A percentile compares a stretch with the other conserved stretches of the same genome.
Evolutionary conservation across 2,329 filamentous ascomycete genomes (phyloP).

Genomic region (Alternaria burnsii): DNA sequence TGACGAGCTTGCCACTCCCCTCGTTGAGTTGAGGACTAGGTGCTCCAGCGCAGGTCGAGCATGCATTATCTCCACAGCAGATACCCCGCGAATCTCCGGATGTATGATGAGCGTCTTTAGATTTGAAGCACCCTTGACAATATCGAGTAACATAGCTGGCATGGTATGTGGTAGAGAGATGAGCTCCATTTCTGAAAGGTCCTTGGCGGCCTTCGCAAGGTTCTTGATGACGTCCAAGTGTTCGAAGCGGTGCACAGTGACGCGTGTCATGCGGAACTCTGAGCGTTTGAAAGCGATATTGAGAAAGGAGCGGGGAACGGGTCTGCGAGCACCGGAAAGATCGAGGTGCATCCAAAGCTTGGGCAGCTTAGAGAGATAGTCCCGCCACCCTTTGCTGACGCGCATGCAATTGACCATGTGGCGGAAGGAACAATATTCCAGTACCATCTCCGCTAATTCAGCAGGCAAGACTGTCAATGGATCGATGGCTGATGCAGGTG

Average conservation of each 20-base stretch:
- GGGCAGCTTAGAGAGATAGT: conserved; percentile 58
- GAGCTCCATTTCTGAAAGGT: conserved; percentile 45
- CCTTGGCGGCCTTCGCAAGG: conserved; percentile 49
- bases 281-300: conserved; percentile 54
- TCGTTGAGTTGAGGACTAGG: conserved; percentile 29
- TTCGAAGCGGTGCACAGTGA: conserved; percentile 47
- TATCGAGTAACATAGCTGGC: conserved; percentile 41
- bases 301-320: conserved; percentile 55
- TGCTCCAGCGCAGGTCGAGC: conserved; percentile 34
- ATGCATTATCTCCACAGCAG: conserved; percentile 40
- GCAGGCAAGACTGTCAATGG: conserved; percentile 63
- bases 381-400: conserved; percentile 65
- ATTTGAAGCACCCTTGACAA: conserved; percentile 33
- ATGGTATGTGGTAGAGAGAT: conserved; percentile 33
- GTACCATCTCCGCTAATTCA: conserved; percentile 62
- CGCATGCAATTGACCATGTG: conserved; percentile 61
- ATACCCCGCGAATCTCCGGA: conserved; percentile 36
- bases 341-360: conserved; percentile 64
- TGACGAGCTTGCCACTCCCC: conserved; percentile 1
- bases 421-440: conserved; percentile 62
- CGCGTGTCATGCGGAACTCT: conserved; percentile 45
- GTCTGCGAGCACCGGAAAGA: conserved; percentile 56
- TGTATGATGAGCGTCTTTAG: conserved; percentile 41
- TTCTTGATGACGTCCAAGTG: conserved; percentile 54
- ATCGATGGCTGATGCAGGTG: conserved; percentile 57